phyloP scores from a whole-genome alignment of 371 early-diverging fungal genomes.

The Actinomortierella wolfii region DNA sequence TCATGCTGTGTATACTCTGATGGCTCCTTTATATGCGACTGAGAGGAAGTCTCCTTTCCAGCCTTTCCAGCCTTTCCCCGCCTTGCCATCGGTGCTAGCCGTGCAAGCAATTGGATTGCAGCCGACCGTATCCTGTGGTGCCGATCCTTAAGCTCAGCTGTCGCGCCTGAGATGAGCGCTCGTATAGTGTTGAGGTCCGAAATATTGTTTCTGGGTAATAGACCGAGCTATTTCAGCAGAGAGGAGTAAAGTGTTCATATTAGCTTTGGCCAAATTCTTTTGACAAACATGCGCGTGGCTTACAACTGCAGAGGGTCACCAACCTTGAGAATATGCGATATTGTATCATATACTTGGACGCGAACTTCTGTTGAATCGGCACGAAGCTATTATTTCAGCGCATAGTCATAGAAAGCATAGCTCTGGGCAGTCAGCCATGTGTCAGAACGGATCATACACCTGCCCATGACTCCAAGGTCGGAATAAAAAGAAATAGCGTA shows the following conservation, averaged over 20 bases:
- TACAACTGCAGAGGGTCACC: background rate
- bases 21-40: background rate
- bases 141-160: constrained; percentile 50
- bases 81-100: constrained; percentile 47
- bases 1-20: constrained; percentile 28
- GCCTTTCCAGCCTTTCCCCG: constrained; percentile 3
- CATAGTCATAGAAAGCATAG: background rate
- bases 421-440: no score
- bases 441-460: no score
- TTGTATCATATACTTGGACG: constrained; percentile 51
- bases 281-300: no score
- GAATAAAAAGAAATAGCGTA: no score
- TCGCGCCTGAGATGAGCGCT: constrained; percentile 41
- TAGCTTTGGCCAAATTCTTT: no score
- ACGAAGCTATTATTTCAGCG: constrained; percentile 25
- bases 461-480: no score
- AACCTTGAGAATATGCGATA: constrained; percentile 52
- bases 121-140: constrained; percentile 58
- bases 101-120: constrained; percentile 51
- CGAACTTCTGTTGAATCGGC: constrained; percentile 54
- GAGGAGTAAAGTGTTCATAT: background rate
- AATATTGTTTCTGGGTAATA: constrained; percentile 27
- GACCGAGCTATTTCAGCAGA: constrained; percentile 24
- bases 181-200: constrained; percentile 25
- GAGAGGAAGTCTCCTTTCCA: background rate